phyloP scores from a whole-genome alignment of 225 moss, liverwort and hornwort species.

The Ulota crispa region DNA sequence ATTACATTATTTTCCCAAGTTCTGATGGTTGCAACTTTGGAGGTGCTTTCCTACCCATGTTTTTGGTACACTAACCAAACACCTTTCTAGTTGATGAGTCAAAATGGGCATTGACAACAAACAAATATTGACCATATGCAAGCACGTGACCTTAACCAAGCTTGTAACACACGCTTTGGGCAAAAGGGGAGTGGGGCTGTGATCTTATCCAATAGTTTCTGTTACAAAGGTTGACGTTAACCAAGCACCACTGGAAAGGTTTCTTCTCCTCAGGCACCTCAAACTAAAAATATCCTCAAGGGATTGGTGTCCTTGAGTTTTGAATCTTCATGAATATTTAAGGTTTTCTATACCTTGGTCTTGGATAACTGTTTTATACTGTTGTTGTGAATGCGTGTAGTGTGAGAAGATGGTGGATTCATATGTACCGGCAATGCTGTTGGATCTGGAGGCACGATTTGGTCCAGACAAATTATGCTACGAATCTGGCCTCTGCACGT shows the following conservation, averaged over 20 bases:
- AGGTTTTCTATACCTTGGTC: not conserved
- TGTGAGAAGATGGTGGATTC: conserved; percentile 39
- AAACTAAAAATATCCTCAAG: not conserved
- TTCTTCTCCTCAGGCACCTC: not conserved
- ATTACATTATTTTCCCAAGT: too few relatives aligned
- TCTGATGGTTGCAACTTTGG: too few relatives aligned
- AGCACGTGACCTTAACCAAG: too few relatives aligned
- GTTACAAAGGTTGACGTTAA: too few relatives aligned
- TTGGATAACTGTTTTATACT: not conserved
- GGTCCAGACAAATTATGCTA: conserved; percentile 52
- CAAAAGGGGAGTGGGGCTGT: too few relatives aligned
- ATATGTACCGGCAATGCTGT: conserved; percentile 35
- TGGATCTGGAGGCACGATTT: conserved; percentile 35
- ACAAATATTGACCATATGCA: too few relatives aligned
- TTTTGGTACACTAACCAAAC: too few relatives aligned
- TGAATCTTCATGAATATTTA: not conserved
- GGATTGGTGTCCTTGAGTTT: not conserved
- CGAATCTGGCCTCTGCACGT: conserved; percentile 42
- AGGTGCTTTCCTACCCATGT: too few relatives aligned
- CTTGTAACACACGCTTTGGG: too few relatives aligned
- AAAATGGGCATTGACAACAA: too few relatives aligned
- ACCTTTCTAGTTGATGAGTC: too few relatives aligned
- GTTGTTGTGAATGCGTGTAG: conserved; percentile 11
- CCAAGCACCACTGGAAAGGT: not conserved
- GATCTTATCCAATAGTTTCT: too few relatives aligned